Conservation (phyloP, 1,284 basidiomycete species). For the Pterulicium gracile region DNA sequence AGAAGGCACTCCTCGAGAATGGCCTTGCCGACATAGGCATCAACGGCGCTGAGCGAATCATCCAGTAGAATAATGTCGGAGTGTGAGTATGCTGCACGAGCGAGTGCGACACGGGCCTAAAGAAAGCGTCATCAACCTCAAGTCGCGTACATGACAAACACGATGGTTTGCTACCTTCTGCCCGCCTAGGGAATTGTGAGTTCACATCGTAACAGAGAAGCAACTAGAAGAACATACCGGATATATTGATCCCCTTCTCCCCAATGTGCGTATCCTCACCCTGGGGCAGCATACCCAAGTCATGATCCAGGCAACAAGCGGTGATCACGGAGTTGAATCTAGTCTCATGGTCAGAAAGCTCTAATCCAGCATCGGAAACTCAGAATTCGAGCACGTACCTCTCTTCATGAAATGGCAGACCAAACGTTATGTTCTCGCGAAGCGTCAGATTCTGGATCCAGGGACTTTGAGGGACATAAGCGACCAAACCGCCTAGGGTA, state of each 20-base stretch:
- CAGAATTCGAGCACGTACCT: conserved; percentile 21
- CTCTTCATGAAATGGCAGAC: conserved; percentile 42
- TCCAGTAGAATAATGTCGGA: conserved; percentile 65
- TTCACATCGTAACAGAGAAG: too few relatives aligned
- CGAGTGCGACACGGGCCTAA: conserved; percentile 71
- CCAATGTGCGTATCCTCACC: conserved; percentile 41
- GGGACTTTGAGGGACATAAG: conserved; percentile 69
- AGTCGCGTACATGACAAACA: too few relatives aligned
- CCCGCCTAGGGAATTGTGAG: too few relatives aligned
- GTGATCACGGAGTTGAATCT: too few relatives aligned
- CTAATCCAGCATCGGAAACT: neutral
- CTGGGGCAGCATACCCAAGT: too few relatives aligned
- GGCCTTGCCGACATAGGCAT: conserved; percentile 62
- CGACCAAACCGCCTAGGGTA: conserved; percentile 53
- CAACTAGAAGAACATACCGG: too few relatives aligned
- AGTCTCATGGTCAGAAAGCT: conserved; percentile 2
- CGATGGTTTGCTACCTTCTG: conserved; percentile 51
- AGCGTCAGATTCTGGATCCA: conserved; percentile 76
- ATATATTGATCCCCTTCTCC: conserved; percentile 33
- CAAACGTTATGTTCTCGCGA: conserved; percentile 59
- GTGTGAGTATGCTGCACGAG: conserved; percentile 61
- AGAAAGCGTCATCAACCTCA: too few relatives aligned
- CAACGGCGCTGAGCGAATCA: conserved; percentile 68
- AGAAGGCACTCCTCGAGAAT: too few relatives aligned
- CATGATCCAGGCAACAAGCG: too few relatives aligned